Conservation (phyloP, 2,329 filamentous ascomycete species). For the Epichloe hybrida region DNA sequence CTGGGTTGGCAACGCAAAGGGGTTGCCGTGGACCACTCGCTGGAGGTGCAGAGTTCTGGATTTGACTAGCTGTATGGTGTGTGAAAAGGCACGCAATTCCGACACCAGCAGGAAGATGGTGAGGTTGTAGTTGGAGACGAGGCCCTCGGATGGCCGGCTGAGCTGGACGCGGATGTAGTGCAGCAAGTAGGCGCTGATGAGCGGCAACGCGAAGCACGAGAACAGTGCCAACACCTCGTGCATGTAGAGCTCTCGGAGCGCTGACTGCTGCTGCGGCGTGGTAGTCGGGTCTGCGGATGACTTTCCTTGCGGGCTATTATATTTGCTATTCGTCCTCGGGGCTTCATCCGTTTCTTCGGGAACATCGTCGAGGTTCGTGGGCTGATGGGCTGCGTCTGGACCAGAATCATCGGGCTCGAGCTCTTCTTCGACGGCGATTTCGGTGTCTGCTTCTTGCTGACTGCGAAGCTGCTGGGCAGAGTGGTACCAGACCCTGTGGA, state of each 20-base stretch:
- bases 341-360: slow-evolving; percentile 3
- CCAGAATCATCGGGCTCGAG: neutral
- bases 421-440: slow-evolving; percentile 1
- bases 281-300: slow-evolving; percentile 12
- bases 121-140: slow-evolving; percentile 87
- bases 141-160: slow-evolving; percentile 67
- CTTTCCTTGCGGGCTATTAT: neutral
- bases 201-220: slow-evolving; percentile 67
- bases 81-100: slow-evolving; percentile 70
- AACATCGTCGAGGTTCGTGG: slow-evolving; percentile 30
- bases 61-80: slow-evolving; percentile 69
- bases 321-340: neutral
- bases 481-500: slow-evolving; percentile 55
- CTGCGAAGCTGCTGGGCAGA: slow-evolving; percentile 51
- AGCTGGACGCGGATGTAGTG: slow-evolving; percentile 71
- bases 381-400: slow-evolving; percentile 27
- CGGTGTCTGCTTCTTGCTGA: slow-evolving; percentile 28
- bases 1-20: slow-evolving; percentile 21
- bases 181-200: slow-evolving; percentile 69
- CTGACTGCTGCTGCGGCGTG: slow-evolving; percentile 20
- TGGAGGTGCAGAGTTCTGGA: slow-evolving; percentile 72
- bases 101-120: slow-evolving; percentile 81
- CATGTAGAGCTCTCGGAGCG: slow-evolving; percentile 51
- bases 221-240: slow-evolving; percentile 64
- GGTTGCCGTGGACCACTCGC: slow-evolving; percentile 47